phyloP scores from a whole-genome alignment of 1,139 yeast species.

The Yamadazyma diddensiae region DNA sequence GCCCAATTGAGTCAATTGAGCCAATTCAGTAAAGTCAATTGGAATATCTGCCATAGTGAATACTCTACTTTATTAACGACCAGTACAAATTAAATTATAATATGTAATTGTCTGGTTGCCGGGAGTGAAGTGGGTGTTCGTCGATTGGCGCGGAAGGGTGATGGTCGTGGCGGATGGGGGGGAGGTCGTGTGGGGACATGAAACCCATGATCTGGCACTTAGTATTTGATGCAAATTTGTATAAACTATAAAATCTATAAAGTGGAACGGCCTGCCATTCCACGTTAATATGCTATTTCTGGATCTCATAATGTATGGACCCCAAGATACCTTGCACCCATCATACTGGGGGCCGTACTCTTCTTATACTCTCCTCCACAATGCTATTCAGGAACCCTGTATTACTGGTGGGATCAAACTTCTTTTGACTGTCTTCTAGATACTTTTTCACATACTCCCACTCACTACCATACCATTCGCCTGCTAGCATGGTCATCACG shows the following conservation, averaged over 20 bases:
- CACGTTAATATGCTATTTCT: no score
- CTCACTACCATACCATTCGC: constrained; percentile 49
- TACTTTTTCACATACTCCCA: constrained; percentile 35
- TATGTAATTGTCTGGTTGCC: no score
- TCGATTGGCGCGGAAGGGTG: constrained; percentile 6
- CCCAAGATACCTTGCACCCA: not conserved
- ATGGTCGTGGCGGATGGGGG: constrained; percentile 2
- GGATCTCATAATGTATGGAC: no score
- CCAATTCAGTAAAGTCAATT: constrained; percentile 93
- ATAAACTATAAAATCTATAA: no score
- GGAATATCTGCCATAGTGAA: constrained; percentile 66
- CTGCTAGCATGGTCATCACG: constrained; percentile 37
- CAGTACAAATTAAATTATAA: no score
- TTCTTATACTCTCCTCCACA: constrained; percentile 37
- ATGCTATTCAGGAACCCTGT: constrained; percentile 35
- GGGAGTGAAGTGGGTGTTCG: no score
- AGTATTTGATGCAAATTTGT: no score
- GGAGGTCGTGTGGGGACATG: no score
- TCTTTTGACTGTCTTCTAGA: constrained; percentile 17
- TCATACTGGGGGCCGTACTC: constrained; percentile 41
- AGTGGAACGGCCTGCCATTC: no score
- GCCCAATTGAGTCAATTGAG: constrained; percentile 82
- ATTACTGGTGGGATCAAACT: constrained; percentile 22
- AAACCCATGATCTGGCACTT: no score
- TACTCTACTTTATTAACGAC: not conserved